Percentiles rank a stretch among this genome's conserved stretches.
These are phyloP conservation scores for Capronia americana DNA, from an alignment of 2,329 filamentous ascomycete genomes.

Conservation along the genomic window DNA sequence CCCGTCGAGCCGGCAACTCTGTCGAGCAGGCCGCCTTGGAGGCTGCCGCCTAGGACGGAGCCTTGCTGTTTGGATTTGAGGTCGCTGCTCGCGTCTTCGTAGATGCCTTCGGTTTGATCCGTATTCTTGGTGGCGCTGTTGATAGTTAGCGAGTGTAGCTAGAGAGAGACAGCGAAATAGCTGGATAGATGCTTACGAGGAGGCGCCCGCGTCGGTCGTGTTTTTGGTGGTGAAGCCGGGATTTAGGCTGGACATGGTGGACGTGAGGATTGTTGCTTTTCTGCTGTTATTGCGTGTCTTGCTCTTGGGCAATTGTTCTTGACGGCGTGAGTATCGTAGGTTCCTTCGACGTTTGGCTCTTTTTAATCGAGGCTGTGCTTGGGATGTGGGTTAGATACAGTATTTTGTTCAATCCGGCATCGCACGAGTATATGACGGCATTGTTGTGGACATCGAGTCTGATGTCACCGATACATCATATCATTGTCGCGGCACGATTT, in stretches of 20 bases:
- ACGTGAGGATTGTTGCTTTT: background rate
- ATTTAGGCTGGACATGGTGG: slow-evolving; percentile 2
- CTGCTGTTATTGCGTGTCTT: background rate
- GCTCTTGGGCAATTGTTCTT: background rate
- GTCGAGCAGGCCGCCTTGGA: slow-evolving; percentile 5
- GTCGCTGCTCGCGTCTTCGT: background rate
- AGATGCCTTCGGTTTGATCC: background rate
- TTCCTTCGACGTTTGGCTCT: background rate
- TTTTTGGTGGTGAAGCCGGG: slow-evolving; percentile 4
- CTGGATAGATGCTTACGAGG: background rate
- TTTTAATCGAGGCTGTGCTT: background rate
- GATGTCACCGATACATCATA: slow-evolving; percentile 3
- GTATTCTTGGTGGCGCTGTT: background rate
- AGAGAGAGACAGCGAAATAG: background rate
- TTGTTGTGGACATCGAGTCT: background rate
- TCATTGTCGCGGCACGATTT: background rate
- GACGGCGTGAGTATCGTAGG: background rate
- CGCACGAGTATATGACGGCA: background rate
- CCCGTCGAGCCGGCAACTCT: background rate
- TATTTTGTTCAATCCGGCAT: background rate
- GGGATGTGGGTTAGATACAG: background rate
- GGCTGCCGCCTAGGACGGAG: background rate
- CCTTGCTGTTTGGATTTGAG: slow-evolving; percentile 3
- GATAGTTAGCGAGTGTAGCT: background rate
- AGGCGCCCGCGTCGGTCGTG: slow-evolving; percentile 1